Conservation (phyloP, 441 rosid species). For the Theobroma grandiflorum region DNA sequence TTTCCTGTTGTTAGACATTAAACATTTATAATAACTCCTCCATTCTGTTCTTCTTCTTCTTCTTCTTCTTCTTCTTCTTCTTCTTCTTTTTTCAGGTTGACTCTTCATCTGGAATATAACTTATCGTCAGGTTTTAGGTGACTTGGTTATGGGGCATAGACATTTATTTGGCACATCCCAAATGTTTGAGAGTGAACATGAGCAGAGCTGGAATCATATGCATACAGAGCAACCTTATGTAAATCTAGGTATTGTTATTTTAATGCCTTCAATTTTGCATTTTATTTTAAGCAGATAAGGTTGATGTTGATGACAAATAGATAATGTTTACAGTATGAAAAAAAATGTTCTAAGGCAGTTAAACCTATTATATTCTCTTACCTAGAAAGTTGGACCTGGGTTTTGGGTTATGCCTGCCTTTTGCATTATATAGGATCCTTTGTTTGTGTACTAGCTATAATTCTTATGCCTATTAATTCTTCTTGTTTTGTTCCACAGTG, state of each 20-base stretch:
- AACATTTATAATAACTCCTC: neutral
- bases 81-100: constrained; percentile 56
- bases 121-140: constrained; percentile 22
- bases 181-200: constrained; percentile 65
- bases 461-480: constrained; percentile 24
- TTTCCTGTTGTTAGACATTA: constrained; percentile 1
- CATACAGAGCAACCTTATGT: constrained; percentile 63
- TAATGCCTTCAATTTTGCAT: constrained; percentile 14
- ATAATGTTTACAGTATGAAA: neutral
- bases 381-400: constrained; percentile 1
- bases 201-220: constrained; percentile 70
- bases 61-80: constrained; percentile 17
- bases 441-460: constrained; percentile 14
- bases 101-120: constrained; percentile 30
- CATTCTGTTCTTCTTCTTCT: constrained; percentile 17
- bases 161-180: constrained; percentile 60
- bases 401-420: neutral
- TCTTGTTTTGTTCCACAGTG: constrained; percentile 47
- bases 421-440: neutral
- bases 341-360: constrained; percentile 1
- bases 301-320: neutral
- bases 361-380: constrained; percentile 11
- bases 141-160: constrained; percentile 68
- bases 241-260: constrained; percentile 52
- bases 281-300: neutral